A percentile compares a stretch with the other conserved stretches of the same genome.
Conservation (phyloP, 495 filamentous ascomycete species). For the Wilcoxina mikolae region DNA sequence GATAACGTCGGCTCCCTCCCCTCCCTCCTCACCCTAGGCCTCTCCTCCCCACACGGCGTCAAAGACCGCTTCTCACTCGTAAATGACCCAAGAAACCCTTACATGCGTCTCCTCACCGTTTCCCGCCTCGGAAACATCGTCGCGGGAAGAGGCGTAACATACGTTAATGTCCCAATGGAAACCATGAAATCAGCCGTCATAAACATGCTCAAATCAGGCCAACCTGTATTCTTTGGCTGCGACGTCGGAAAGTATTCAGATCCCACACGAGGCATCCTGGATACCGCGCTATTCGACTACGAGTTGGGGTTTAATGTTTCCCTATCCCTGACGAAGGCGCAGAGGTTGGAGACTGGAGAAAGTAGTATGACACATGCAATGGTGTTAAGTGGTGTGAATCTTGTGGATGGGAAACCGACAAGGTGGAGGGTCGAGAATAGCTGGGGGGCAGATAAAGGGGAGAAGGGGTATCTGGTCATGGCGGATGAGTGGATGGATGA, state of each 20-base stretch:
- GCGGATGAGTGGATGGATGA: constrained; percentile 74
- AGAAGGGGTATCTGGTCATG: constrained; percentile 77
- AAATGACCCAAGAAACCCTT: constrained; percentile 66
- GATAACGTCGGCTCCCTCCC: constrained; percentile 36
- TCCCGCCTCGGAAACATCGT: constrained; percentile 64
- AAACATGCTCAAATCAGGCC: constrained; percentile 55
- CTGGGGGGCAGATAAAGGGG: constrained; percentile 54
- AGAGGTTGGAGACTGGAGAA: constrained; percentile 55
- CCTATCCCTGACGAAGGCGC: constrained; percentile 54
- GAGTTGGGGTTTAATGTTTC: constrained; percentile 61
- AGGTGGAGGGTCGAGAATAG: constrained; percentile 77
- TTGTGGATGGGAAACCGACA: constrained; percentile 46
- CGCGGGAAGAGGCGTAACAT: constrained; percentile 53
- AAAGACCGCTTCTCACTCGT: constrained; percentile 59
- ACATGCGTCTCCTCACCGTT: constrained; percentile 55
- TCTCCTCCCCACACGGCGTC: constrained; percentile 32
- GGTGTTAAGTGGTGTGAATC: constrained; percentile 72
- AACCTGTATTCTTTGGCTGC: constrained; percentile 75
- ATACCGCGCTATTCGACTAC: constrained; percentile 55
- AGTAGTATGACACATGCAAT: constrained; percentile 79
- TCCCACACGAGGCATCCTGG: constrained; percentile 53
- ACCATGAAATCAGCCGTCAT: constrained; percentile 58
- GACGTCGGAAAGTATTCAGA: constrained; percentile 75
- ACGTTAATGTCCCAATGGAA: constrained; percentile 66
- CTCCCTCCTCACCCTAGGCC: not conserved